A percentile compares a stretch with the other conserved stretches of the same genome.
These are phyloP conservation scores for Haplosporangium sp. DNA, from an alignment of 371 early-diverging fungal genomes.

Conservation along the genomic window DNA sequence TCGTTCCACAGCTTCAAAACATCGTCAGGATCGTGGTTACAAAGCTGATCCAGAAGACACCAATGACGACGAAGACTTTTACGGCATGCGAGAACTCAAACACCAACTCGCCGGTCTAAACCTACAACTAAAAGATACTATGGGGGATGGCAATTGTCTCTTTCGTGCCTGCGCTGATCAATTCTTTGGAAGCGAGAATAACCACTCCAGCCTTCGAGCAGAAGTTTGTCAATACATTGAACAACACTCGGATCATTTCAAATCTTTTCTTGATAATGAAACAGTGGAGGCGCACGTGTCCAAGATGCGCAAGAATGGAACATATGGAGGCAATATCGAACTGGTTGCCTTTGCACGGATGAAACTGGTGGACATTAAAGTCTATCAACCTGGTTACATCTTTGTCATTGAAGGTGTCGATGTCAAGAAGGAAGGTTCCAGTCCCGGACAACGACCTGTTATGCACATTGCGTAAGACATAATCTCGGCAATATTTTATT, in stretches of 20 bases:
- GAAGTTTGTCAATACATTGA: conserved; percentile 76
- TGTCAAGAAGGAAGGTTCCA: conserved; percentile 55
- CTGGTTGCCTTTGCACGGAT: conserved; percentile 84
- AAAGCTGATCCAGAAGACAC: conserved; percentile 52
- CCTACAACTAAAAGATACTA: conserved; percentile 77
- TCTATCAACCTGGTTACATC: conserved; percentile 84
- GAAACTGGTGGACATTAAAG: conserved; percentile 74
- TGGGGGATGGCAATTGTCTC: conserved; percentile 88
- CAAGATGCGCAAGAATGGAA: conserved; percentile 80
- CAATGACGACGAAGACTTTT: conserved; percentile 53
- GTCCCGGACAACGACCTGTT: conserved; percentile 56
- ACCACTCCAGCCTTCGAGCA: conserved; percentile 69
- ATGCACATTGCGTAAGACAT: conserved; percentile 79
- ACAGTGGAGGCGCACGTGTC: conserved; percentile 73
- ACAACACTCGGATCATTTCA: conserved; percentile 72
- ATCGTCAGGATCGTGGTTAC: conserved; percentile 18
- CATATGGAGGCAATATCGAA: conserved; percentile 89
- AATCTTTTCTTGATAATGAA: conserved; percentile 78
- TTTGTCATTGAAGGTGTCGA: conserved; percentile 76
- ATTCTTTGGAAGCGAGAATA: conserved; percentile 66
- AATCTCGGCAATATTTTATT: background rate
- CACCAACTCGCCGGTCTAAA: conserved; percentile 59
- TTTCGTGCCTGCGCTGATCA: conserved; percentile 81
- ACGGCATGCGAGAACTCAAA: conserved; percentile 53
- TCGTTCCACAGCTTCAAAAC: conserved; percentile 26